phyloP scores from a whole-genome alignment of 2,329 filamentous ascomycete species.

The Teratosphaeria epicoccoides region DNA sequence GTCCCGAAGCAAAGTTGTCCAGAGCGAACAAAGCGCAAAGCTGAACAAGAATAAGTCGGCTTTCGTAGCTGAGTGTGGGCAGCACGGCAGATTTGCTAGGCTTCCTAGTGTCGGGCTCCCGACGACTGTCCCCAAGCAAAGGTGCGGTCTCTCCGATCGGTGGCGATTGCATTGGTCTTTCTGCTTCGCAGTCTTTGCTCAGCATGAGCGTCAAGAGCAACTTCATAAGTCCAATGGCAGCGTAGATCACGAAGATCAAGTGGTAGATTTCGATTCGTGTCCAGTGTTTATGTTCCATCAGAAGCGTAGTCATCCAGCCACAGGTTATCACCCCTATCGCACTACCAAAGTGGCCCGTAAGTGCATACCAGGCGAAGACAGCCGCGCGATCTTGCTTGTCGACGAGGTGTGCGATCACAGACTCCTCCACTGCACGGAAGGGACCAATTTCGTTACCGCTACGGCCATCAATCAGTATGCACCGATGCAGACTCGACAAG shows the following conservation, averaged over 20 bases:
- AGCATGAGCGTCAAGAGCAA: conserved; percentile 29
- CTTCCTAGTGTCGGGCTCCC: not conserved
- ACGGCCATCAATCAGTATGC: not conserved
- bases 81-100: not conserved
- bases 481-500: not conserved
- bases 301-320: conserved; percentile 28
- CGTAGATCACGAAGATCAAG: conserved; percentile 35
- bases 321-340: conserved; percentile 21
- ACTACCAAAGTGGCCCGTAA: conserved; percentile 21
- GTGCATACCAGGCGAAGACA: conserved; percentile 24
- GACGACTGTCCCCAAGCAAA: not conserved
- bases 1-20: conserved; percentile 48
- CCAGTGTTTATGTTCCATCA: conserved; percentile 25
- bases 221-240: conserved; percentile 31
- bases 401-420: conserved; percentile 23
- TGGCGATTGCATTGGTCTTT: conserved; percentile 1
- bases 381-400: conserved; percentile 15
- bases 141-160: conserved; percentile 1
- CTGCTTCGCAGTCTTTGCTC: conserved; percentile 29
- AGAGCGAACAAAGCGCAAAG: conserved; percentile 58
- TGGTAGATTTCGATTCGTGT: conserved; percentile 29
- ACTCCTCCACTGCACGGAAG: conserved; percentile 26
- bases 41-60: conserved; percentile 33
- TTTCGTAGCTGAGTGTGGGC: conserved; percentile 1
- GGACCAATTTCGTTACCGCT: conserved; percentile 28